These are phyloP conservation scores for Globisporangium solare DNA, from an alignment of 352 stramenopile species.

Conservation along the genomic window DNA sequence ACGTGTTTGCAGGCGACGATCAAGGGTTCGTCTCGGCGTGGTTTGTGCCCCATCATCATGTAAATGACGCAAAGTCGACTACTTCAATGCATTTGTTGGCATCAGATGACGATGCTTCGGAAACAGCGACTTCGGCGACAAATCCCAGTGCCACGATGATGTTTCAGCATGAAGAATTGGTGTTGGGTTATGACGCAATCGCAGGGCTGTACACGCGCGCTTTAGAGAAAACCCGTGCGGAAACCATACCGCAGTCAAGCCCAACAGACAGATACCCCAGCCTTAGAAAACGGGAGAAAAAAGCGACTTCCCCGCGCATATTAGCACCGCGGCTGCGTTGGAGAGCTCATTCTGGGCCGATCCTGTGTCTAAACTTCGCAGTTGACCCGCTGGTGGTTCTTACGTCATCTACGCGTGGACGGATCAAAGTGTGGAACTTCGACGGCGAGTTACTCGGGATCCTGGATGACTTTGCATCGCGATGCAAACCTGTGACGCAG, in stretches of 20 bases:
- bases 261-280: neutral
- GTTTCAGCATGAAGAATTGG: slow-evolving; percentile 56
- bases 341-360: slow-evolving; percentile 30
- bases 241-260: neutral
- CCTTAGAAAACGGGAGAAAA: neutral
- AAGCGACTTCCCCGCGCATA: neutral
- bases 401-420: slow-evolving; percentile 41
- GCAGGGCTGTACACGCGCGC: slow-evolving; percentile 42
- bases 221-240: slow-evolving; percentile 2
- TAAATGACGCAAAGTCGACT: slow-evolving; percentile 3
- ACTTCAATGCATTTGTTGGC: slow-evolving; percentile 4
- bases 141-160: slow-evolving; percentile 13
- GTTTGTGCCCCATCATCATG: slow-evolving; percentile 16
- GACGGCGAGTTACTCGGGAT: slow-evolving; percentile 35
- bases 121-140: slow-evolving; percentile 3
- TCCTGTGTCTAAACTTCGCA: slow-evolving; percentile 38
- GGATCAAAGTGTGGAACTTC: slow-evolving; percentile 60
- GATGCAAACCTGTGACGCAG: slow-evolving; percentile 35
- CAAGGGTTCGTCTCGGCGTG: slow-evolving; percentile 33
- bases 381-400: slow-evolving; percentile 38
- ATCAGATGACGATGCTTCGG: slow-evolving; percentile 1
- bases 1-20: slow-evolving; percentile 45
- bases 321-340: slow-evolving; percentile 18
- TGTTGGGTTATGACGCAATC: slow-evolving; percentile 46
- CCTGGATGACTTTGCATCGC: slow-evolving; percentile 64